Evolutionary conservation across 192 early-diverging fungal species (phyloP).

Genomic region (Diversispora epigaea): DNA sequence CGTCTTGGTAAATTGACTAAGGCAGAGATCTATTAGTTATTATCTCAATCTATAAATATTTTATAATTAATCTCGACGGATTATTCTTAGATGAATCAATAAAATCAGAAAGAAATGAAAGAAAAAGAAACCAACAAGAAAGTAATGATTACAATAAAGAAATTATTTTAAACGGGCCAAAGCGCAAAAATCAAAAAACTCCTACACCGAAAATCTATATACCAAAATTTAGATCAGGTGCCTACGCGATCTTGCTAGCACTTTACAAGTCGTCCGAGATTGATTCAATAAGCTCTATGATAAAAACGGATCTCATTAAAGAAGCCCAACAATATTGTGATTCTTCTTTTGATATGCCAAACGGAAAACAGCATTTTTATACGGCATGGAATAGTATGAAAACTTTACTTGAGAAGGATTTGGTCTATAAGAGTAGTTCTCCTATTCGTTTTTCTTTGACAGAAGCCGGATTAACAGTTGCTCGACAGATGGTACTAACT

Average conservation of each 20-base stretch:
- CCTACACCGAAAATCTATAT: constrained; percentile 56
- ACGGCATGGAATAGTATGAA: constrained; percentile 80
- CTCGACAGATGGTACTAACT: constrained; percentile 46
- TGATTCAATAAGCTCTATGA: constrained; percentile 38
- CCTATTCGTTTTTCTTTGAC: constrained; percentile 68
- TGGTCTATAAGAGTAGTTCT: constrained; percentile 62
- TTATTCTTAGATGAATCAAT: constrained; percentile 1
- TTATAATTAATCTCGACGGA: not conserved
- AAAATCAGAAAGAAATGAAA: not conserved
- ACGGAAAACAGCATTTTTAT: constrained; percentile 49
- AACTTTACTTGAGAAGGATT: constrained; percentile 65
- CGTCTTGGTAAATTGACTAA: constrained; percentile 9
- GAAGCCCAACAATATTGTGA: constrained; percentile 66
- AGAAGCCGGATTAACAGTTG: constrained; percentile 67
- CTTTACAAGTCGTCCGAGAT: constrained; percentile 42
- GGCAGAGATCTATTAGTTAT: not conserved
- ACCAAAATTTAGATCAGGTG: constrained; percentile 73
- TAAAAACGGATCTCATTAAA: constrained; percentile 70
- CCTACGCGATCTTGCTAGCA: constrained; percentile 77
- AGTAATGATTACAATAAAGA: not conserved
- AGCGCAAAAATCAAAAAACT: constrained; percentile 10
- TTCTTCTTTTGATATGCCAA: constrained; percentile 60
- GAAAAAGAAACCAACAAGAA: not conserved
- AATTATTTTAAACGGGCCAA: not conserved
- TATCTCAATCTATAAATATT: not conserved